A percentile compares a stretch with the other conserved stretches of the same genome.
Conservation (phyloP, 2,329 filamentous ascomycete genomes). For the Scorias spongiosa region DNA sequence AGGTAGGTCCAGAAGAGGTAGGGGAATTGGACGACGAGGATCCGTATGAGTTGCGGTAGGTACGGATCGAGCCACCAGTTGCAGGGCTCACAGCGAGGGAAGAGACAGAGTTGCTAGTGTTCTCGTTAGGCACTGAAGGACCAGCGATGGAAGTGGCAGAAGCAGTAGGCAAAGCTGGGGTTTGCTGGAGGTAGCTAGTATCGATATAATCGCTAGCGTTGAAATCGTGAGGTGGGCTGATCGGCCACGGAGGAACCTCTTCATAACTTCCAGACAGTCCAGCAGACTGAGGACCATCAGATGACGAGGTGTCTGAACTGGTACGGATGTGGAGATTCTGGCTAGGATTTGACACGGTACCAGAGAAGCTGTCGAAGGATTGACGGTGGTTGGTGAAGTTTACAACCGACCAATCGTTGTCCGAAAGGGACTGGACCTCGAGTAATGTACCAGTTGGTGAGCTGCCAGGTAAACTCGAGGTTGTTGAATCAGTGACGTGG, state of each 20-base stretch:
- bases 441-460: constrained; percentile 69
- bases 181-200: constrained; percentile 36
- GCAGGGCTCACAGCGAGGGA: constrained; percentile 16
- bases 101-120: constrained; percentile 13
- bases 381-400: constrained; percentile 37
- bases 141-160: constrained; percentile 5
- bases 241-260: constrained; percentile 55
- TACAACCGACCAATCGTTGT: constrained; percentile 75
- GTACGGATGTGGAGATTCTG: constrained; percentile 81
- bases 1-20: constrained; percentile 20
- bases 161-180: constrained; percentile 4
- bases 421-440: constrained; percentile 79
- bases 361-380: constrained; percentile 47
- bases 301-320: constrained; percentile 72
- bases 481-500: constrained; percentile 23
- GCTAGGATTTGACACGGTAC: constrained; percentile 76
- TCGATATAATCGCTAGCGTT: constrained; percentile 48
- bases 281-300: constrained; percentile 42
- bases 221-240: constrained; percentile 68
- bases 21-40: constrained; percentile 19
- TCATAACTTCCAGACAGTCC: constrained; percentile 63
- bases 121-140: constrained; percentile 12
- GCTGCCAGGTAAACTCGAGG: constrained; percentile 33
- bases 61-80: constrained; percentile 4
- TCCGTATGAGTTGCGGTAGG: constrained; percentile 13